Evolutionary conservation across 371 early-diverging fungal genomes (phyloP), one percentile per base, ranked within the genome.

Genomic region (Rhizopus microsporus): DNA sequence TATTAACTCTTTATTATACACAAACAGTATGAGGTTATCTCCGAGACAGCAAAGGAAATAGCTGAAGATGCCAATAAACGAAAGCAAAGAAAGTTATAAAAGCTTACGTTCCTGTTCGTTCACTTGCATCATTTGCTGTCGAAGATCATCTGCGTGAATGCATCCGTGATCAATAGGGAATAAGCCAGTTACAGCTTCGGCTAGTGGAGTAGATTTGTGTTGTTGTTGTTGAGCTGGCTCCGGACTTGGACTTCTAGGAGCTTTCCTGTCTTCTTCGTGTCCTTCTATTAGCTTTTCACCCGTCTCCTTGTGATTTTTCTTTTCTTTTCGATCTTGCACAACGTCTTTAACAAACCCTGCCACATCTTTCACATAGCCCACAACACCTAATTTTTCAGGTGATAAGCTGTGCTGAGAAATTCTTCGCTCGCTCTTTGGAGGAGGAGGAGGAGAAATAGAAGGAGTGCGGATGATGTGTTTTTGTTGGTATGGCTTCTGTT

Each of bases 281-380:
- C 40, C 10, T 56, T 35, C 30, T 42, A 47, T 15, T 6, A 34
- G 29, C 30, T 62, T 56, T 29, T 23, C 23, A 23, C 23, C 23
- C 2, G 23, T 23, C 23, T 23, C 23, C 23, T 23, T 23, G 23
- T 23, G 23, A 33, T 30, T 23, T 30, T 43, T 62, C 9, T 56
- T 37, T 15, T 68, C 58, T 16, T 63, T 57, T 34, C 57, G 51
- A 55, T 69, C 70, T 17, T 78, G 55, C 4, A 72, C 67, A 6
- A 54, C 71, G 37, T 78, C 79, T 35, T 72, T 74, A 33, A 75
- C 71, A 65, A 77, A 77, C 0, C 77, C 75, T 43, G 75, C 78
- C 0, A 77, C 80, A 61, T 77, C 78, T 56, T 67, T 75, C 16
- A 80, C 72, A 60, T 77, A 77, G 7, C 77, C 77, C 12, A 67